Evolutionary conservation across 2,329 filamentous ascomycete genomes (phyloP).

Genomic region (Neofusicoccum cordaticola): DNA sequence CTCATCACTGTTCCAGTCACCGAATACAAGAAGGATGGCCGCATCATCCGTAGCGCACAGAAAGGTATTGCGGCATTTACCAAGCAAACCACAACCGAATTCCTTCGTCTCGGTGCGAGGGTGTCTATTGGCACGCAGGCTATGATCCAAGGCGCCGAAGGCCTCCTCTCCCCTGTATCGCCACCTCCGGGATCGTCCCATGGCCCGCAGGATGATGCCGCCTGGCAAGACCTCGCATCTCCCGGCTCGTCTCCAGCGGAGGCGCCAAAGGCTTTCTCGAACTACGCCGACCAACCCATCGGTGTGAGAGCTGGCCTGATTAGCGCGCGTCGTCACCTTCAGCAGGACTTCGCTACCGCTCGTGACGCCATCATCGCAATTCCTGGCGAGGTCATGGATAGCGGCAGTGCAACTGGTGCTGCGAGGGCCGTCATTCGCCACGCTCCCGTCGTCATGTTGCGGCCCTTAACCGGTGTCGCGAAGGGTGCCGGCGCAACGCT

Average conservation of each 20-base stretch:
- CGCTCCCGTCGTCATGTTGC: conserved; percentile 88
- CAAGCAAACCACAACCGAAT: conserved; percentile 86
- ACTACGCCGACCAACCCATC: conserved; percentile 92
- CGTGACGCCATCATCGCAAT: conserved; percentile 92
- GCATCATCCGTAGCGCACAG: conserved; percentile 84
- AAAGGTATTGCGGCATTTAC: conserved; percentile 90
- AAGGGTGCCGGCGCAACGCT: conserved; percentile 87
- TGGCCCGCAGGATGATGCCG: conserved; percentile 24
- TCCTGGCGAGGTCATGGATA: conserved; percentile 86
- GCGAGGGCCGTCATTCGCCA: conserved; percentile 74
- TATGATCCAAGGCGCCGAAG: conserved; percentile 85
- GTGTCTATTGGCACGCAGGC: conserved; percentile 92
- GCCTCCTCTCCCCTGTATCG: conserved; percentile 55
- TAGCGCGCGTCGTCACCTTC: conserved; percentile 76
- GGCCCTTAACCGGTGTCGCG: conserved; percentile 85
- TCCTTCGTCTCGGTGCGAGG: conserved; percentile 93
- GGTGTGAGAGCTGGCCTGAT: conserved; percentile 82
- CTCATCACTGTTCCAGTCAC: conserved; percentile 85
- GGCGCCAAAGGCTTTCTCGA: conserved; percentile 74
- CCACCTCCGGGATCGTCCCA: conserved; percentile 15
- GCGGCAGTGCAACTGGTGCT: conserved; percentile 73
- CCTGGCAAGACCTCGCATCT: conserved; percentile 58
- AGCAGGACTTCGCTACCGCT: conserved; percentile 82
- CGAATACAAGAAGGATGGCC: conserved; percentile 91
- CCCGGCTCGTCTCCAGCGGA: conserved; percentile 46